Evolutionary conservation across 805 yeast species (phyloP).

Genomic region (Ogataea pilisensis): DNA sequence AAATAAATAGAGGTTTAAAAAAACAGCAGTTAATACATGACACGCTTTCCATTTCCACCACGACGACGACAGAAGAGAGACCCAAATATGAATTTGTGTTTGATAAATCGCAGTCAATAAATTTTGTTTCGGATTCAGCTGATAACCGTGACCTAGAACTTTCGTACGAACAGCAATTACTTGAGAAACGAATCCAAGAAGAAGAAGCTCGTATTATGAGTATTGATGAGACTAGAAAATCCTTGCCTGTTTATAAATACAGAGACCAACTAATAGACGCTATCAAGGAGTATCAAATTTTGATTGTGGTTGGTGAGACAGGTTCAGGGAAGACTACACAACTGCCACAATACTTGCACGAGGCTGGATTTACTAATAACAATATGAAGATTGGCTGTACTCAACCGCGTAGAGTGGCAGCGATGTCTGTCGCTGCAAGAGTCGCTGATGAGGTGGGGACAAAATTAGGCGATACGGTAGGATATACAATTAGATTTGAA

Average conservation of each 20-base stretch:
- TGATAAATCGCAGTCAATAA: conserved; percentile 59
- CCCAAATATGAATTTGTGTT: conserved; percentile 67
- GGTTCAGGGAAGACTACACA: conserved; percentile 97
- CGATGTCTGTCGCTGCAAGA: conserved; percentile 82
- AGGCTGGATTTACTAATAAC: conserved; percentile 67
- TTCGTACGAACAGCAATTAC: conserved; percentile 28
- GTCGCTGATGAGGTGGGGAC: conserved; percentile 88
- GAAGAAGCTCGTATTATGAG: conserved; percentile 34
- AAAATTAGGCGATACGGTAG: conserved; percentile 80
- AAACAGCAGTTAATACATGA: conserved; percentile 3
- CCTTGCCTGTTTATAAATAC: conserved; percentile 71
- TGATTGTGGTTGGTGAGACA: conserved; percentile 89
- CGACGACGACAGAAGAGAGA: neutral
- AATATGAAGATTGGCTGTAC: conserved; percentile 74
- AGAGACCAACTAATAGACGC: conserved; percentile 58
- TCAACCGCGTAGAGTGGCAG: conserved; percentile 95
- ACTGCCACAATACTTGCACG: conserved; percentile 79
- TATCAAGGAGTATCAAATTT: conserved; percentile 60
- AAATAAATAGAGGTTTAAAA: conserved; percentile 33
- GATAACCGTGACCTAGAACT: conserved; percentile 23
- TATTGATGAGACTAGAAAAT: conserved; percentile 51
- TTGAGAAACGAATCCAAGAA: conserved; percentile 30
- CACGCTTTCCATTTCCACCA: too few species aligned
- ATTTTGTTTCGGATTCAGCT: conserved; percentile 44
- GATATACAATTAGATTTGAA: conserved; percentile 86